Evolutionary conservation across 306 rosid genomes (phyloP), one percentile per base, ranked within the genome.

Genomic region (Morella rubra): DNA sequence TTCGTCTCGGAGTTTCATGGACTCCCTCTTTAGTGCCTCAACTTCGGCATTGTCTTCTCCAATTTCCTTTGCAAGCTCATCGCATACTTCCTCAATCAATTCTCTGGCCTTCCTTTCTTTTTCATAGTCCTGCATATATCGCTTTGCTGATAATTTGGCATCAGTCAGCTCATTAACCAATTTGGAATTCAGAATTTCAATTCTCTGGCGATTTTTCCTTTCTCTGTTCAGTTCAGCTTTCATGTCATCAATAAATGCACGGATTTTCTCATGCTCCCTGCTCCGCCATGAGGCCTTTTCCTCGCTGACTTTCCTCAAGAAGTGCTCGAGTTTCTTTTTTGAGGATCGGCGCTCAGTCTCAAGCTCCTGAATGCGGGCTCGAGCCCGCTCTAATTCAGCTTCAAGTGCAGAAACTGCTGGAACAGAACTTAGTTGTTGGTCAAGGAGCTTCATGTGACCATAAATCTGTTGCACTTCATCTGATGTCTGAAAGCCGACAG

Each of bases 221-320:
- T 94, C 96, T 67, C 94, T 84, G 81, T 71, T 90, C 79, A 89
- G 70, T 83, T 89, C 97, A 58, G 87, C 65, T 82, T 88, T 91
- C 20, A 87, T 49, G 81, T 92, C 96, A 76, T 89, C 97, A 60
- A 92, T 80, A 68, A 87, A 92, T 24, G 84, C 89, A 54, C 96
- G 93, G 37, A 94, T 88, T 89, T 92, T 94, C 86, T 92, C 97
- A 85, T 92, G 98, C 82, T 94, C 98, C 83, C 93, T 80, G 83
- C 90, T 90, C 75, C 89, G 77, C 97, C 96, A 92, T 41, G 84
- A 73, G 74, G 89, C 85, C 81, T 87, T 94, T 75, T 94, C 98
- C 79, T 94, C 95, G 15, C 84, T 84, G 71, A 92, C 89, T 81
- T 92, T 94, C 86, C 86, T 90, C 85, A 91, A 80, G 83, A 87